Base-by-base conservation (phyloP, 768 basidiomycete species). In the Ramaria sp. region DNA sequence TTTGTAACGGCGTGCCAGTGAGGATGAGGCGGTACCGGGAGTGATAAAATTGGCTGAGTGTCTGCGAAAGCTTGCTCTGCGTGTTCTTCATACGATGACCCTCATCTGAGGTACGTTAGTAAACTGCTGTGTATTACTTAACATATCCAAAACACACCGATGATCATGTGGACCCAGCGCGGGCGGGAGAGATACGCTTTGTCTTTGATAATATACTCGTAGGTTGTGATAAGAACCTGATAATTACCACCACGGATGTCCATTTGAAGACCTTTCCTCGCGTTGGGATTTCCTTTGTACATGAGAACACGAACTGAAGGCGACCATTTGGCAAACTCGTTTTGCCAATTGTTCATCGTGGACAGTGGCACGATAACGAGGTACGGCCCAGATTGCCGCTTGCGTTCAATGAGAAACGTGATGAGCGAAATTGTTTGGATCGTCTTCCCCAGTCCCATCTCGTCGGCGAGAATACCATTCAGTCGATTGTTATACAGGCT, bases 51-150 rank as follows among this genome's bases (percentile, higher is more conserved):
- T 88, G 87, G 15, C 87, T 89, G 32, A 97, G 77, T 1, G 94
- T 97, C 66, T 90, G 86, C 3, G 82, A 78, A 36, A 96, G 78
- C 71, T 95, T 95, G 62, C 73, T 90, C 77, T 70, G 91, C 13
- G 82, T 93, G 65, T 97, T 96, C 73, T 97, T 97, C 91, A 96
- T 92, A 64, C 93, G 88, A 69, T 96, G 93, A 61, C 93, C 93
- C 76, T 97, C 93, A 65, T 97, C 85, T 89, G 39, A 58, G 30
- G 15, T 20, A 8, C 45, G 30, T 28, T 15, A 28, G 28, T 47
- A 18, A 30, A 15, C 30, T 18, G n/a, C 16, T 18, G 16, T 13
- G 18, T 37, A 28, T 8, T 36, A 43, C 48, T 20, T 28, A 15
- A 37, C 13, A 28, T 30, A 58, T 47, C n/a, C 28, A 41, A 39